phyloP scores from a whole-genome alignment of 2,329 filamentous ascomycete species.

The Xylariaceae sp. region DNA sequence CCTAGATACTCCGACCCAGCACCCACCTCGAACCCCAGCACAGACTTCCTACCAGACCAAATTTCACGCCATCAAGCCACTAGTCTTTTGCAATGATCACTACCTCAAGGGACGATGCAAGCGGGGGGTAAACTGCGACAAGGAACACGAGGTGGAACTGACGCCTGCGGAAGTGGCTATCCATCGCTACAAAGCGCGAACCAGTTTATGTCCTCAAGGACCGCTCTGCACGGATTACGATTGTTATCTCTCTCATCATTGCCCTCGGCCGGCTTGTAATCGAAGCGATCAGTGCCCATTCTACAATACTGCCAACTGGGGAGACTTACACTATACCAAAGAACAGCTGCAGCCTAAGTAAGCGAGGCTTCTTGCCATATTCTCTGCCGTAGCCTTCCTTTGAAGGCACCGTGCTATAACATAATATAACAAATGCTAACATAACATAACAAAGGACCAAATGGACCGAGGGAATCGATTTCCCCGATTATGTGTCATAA shows the following conservation, averaged over 20 bases:
- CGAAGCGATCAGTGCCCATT: slow-evolving; percentile 40
- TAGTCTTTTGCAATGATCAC: slow-evolving; percentile 45
- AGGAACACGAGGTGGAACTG: slow-evolving; percentile 42
- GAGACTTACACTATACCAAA: slow-evolving; percentile 43
- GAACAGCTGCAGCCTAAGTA: slow-evolving; percentile 41
- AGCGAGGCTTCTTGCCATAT: slow-evolving; percentile 15
- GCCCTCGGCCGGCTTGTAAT: slow-evolving; percentile 39
- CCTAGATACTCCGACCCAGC: slow-evolving; percentile 41
- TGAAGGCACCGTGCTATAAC: too few species aligned
- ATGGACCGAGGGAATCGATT: slow-evolving; percentile 40
- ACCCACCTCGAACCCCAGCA: slow-evolving; percentile 41
- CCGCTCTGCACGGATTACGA: slow-evolving; percentile 44
- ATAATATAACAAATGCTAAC: too few species aligned
- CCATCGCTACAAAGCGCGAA: slow-evolving; percentile 46
- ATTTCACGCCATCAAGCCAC: slow-evolving; percentile 40
- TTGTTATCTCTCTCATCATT: slow-evolving; percentile 46
- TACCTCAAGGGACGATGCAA: slow-evolving; percentile 44
- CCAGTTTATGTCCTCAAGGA: slow-evolving; percentile 43
- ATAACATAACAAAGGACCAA: slow-evolving; percentile 33
- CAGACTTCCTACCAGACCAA: slow-evolving; percentile 43
- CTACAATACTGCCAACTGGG: slow-evolving; percentile 38
- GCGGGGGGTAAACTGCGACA: slow-evolving; percentile 41
- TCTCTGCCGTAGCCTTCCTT: too few species aligned
- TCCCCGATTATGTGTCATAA: slow-evolving; percentile 68
- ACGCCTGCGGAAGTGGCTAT: slow-evolving; percentile 43